Base-by-base conservation (phyloP, 2,329 filamentous ascomycete genomes). In the Geosmithia putterillii region DNA sequence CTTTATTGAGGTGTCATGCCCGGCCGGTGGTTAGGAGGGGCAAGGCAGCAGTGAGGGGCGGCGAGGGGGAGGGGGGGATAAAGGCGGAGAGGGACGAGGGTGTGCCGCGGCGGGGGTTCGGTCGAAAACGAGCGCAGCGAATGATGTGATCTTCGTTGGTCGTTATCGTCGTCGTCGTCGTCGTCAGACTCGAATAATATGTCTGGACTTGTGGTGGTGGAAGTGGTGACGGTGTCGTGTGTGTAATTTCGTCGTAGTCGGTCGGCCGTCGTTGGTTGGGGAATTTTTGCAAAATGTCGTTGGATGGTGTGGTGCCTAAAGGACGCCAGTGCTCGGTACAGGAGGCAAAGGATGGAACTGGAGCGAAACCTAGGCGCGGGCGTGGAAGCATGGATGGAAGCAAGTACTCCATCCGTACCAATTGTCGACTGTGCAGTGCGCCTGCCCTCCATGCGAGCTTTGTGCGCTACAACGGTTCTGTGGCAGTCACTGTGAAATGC, bases 1-100 rank as follows among this genome's bases (percentile, higher is more conserved):
- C 28, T 32, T 19, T 46, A 46, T 40, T 25, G 40, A 35, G 42
- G 19, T 17, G 37, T 39, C 41, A 46, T 46, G 44, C 44, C 44
- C 25, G 38, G 37, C 44, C 28, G 28, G 28, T 14, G 28, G 28
- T 45, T 41, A 41, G 37, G 44, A 43, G 41, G 44, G 44, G 44
- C 41, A 40, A 17, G 23, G 36, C n/a, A 32, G 28, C 28, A 32
- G 15, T 32, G 28, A 32, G 28, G 28, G 28, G 28, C 28, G 28
- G 12, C 8, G 22, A 32, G 20, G 38, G 36, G 36, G 38, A 23
- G 42, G 38, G 5, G 28, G 28, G 6, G 28, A 14, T 9, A 14
- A 14, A 3, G 10, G 28, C 6, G 10, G 28, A 14, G 28, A 32
- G 15, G 28, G 28, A 9, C 10, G 28, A 12, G 28, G 28, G 10